Evolutionary conservation across 805 yeast genomes (phyloP).

Genomic region (Maudiozyma turicensis): DNA sequence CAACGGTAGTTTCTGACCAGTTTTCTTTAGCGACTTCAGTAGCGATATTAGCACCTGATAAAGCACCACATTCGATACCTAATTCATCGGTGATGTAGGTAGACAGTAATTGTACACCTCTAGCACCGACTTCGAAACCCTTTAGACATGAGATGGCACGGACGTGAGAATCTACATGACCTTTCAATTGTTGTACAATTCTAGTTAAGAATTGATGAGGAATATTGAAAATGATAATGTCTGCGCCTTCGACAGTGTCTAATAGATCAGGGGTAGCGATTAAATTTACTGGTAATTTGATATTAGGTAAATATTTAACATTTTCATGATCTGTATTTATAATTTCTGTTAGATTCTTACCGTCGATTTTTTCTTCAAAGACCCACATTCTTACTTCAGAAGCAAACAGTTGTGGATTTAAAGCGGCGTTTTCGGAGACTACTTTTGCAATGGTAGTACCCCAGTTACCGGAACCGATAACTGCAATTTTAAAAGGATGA

Average conservation of each 20-base stretch:
- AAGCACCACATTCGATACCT: slow-evolving; percentile 88
- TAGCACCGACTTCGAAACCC: slow-evolving; percentile 81
- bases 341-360: slow-evolving; percentile 75
- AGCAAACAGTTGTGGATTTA: slow-evolving; percentile 63
- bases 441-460: slow-evolving; percentile 97
- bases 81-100: slow-evolving; percentile 69
- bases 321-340: slow-evolving; percentile 88
- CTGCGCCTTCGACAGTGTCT: slow-evolving; percentile 70
- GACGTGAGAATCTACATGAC: slow-evolving; percentile 56
- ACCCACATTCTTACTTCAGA: slow-evolving; percentile 93
- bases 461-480: slow-evolving; percentile 96
- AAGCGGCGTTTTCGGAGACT: slow-evolving; percentile 75
- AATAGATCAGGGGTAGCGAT: slow-evolving; percentile 79
- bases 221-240: slow-evolving; percentile 83
- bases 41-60: slow-evolving; percentile 95
- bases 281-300: slow-evolving; percentile 76
- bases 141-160: slow-evolving; percentile 93
- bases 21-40: slow-evolving; percentile 91
- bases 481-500: slow-evolving; percentile 48
- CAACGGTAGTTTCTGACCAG: slow-evolving; percentile 98
- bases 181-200: slow-evolving; percentile 67
- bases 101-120: slow-evolving; percentile 78
- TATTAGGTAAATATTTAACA: slow-evolving; percentile 87
- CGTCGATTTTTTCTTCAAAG: slow-evolving; percentile 72
- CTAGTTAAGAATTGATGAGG: slow-evolving; percentile 92